Evolutionary conservation across 2,329 filamentous ascomycete species (phyloP).

Genomic region (Sporothrix dimorphospora): DNA sequence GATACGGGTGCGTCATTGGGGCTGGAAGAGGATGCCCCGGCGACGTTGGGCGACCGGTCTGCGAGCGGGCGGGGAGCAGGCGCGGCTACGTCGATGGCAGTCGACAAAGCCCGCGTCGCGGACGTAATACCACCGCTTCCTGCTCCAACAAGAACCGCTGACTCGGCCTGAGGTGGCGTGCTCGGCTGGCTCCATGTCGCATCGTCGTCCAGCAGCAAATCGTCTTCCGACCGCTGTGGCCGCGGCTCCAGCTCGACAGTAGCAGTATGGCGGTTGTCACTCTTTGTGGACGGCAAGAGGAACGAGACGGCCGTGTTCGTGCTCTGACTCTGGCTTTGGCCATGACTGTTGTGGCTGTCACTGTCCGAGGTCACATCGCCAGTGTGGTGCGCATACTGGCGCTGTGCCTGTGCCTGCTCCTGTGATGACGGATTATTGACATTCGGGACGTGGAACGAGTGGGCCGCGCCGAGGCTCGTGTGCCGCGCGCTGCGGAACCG

Average conservation of each 20-base stretch:
- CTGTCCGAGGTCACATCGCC: neutral
- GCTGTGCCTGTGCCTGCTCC: neutral
- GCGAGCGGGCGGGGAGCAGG: neutral
- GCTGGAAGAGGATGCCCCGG: neutral
- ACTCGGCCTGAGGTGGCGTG: constrained; percentile 19
- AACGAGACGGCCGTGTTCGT: neutral
- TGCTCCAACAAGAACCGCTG: neutral
- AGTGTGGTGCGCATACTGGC: neutral
- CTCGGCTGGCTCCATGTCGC: constrained; percentile 26
- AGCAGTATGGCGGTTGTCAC: neutral
- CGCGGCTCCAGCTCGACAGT: neutral
- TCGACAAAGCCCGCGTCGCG: neutral
- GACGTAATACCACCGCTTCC: neutral
- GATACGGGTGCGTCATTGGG: neutral
- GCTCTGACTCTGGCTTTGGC: neutral
- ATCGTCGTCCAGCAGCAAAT: constrained; percentile 23
- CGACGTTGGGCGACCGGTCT: neutral
- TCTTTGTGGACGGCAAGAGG: neutral
- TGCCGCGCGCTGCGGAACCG: constrained; percentile 58
- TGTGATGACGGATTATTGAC: neutral
- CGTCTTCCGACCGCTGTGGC: constrained; percentile 19
- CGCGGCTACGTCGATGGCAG: neutral
- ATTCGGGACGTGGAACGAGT: neutral
- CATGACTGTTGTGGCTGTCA: neutral
- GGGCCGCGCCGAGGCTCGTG: constrained; percentile 47